Percentiles rank a stretch among this genome's conserved stretches.
Conservation (phyloP, 2,329 filamentous ascomycete species). For the Atkinsonella hypoxylon region DNA sequence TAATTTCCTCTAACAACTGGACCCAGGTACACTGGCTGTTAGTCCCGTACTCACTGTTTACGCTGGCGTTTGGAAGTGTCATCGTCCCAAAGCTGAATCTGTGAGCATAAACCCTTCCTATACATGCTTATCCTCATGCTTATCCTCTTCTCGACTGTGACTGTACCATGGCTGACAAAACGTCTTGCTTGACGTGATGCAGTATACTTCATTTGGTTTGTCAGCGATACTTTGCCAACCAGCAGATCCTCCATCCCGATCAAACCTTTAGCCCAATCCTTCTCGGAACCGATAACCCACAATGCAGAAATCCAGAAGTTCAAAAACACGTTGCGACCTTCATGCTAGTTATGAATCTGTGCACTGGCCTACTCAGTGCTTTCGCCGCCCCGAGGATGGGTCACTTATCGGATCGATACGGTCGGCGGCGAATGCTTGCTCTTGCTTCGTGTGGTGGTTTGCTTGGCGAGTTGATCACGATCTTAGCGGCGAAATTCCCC, state of each 20-base stretch:
- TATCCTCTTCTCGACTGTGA: too few relatives aligned
- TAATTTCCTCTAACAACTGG: slow-evolving; percentile 10
- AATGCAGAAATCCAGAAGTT: slow-evolving; percentile 71
- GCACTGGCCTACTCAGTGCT: slow-evolving; percentile 66
- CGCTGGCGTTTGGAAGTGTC: slow-evolving; percentile 74
- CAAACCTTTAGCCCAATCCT: slow-evolving; percentile 37
- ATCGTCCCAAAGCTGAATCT: slow-evolving; percentile 81
- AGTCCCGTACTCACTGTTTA: slow-evolving; percentile 67
- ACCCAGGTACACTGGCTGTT: slow-evolving; percentile 70
- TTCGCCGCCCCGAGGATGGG: slow-evolving; percentile 75
- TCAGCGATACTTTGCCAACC: slow-evolving; percentile 65
- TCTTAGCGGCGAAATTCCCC: slow-evolving; percentile 65
- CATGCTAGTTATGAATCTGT: slow-evolving; percentile 61
- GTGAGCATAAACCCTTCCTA: slow-evolving; percentile 22
- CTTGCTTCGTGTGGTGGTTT: slow-evolving; percentile 66
- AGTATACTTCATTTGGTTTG: slow-evolving; percentile 74
- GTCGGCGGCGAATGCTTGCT: slow-evolving; percentile 62
- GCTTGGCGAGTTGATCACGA: slow-evolving; percentile 61
- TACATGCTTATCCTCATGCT: background rate
- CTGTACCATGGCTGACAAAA: background rate
- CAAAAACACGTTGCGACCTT: slow-evolving; percentile 69
- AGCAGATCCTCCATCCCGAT: slow-evolving; percentile 42
- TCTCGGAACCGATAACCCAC: slow-evolving; percentile 57
- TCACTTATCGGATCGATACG: slow-evolving; percentile 74
- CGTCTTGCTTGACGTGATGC: background rate